phyloP scores from a whole-genome alignment of 345 rosid species.

The sweet orange (Citrus sinensis) region DVS_A1.0 CM039169.1:759501-760000 shows the following conservation, averaged over 20 bases:
- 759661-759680: not conserved
- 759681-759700: not conserved
- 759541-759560: conserved; percentile 50
- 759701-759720: not conserved
- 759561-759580: conserved; percentile 96
- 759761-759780: not conserved
- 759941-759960: conserved; percentile 61
- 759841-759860: not conserved
- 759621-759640: not conserved
- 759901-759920: conserved; percentile 64
- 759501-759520: not conserved
- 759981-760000: conserved; percentile 49
- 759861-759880: not conserved
- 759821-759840: not conserved
- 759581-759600: conserved; percentile 68
- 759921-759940: conserved; percentile 68
- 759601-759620: conserved; percentile 91
- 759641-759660: not conserved
- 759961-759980: conserved; percentile 59
- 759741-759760: not conserved
- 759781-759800: not conserved
- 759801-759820: not conserved
- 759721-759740: not conserved
- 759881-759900: conserved; percentile 12
- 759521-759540: not conserved